Evolutionary conservation across 768 basidiomycete genomes (phyloP).

Genomic region (Nevesoporus exiguus): DNA sequence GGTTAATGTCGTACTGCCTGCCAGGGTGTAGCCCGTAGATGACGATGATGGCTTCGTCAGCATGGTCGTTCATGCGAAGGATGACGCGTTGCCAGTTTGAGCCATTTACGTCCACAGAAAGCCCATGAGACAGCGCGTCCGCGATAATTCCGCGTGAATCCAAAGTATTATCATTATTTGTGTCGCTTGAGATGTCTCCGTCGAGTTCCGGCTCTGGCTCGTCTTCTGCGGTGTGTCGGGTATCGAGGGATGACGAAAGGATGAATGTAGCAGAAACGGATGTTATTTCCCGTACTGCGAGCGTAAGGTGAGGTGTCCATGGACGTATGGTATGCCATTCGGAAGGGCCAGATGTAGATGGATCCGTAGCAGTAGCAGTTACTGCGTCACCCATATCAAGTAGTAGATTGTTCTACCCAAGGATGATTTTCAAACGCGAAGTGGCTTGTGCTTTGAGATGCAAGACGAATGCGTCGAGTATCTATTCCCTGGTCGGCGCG

Average conservation of each 20-base stretch:
- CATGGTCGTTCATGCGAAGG: slow-evolving; percentile 73
- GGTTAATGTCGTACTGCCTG: slow-evolving; percentile 85
- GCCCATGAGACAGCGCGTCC: slow-evolving; percentile 66
- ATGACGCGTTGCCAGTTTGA: slow-evolving; percentile 77
- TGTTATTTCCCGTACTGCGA: slow-evolving; percentile 75
- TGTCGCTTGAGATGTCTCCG: slow-evolving; percentile 35
- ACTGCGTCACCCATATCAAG: slow-evolving; percentile 20
- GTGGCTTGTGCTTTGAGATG: not conserved
- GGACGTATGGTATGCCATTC: slow-evolving; percentile 75
- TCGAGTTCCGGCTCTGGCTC: slow-evolving; percentile 30
- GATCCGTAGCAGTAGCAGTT: slow-evolving; percentile 1
- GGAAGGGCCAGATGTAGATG: slow-evolving; percentile 19
- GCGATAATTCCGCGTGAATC: slow-evolving; percentile 48
- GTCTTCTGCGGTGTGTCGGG: slow-evolving; percentile 12
- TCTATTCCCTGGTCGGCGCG: not conserved
- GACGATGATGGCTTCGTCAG: slow-evolving; percentile 87
- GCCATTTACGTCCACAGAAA: slow-evolving; percentile 78
- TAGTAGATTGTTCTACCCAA: not conserved
- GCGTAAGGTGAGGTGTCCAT: slow-evolving; percentile 68
- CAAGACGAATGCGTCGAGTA: not conserved
- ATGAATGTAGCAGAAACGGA: slow-evolving; percentile 79
- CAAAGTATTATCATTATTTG: slow-evolving; percentile 31
- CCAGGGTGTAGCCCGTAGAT: slow-evolving; percentile 88
- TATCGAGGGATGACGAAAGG: slow-evolving; percentile 52
- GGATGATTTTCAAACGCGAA: not conserved